A percentile compares a stretch with the other conserved stretches of the same genome.
Evolutionary conservation across 495 filamentous ascomycete genomes (phyloP).

Genomic region (Penicilliopsis zonata): DNA sequence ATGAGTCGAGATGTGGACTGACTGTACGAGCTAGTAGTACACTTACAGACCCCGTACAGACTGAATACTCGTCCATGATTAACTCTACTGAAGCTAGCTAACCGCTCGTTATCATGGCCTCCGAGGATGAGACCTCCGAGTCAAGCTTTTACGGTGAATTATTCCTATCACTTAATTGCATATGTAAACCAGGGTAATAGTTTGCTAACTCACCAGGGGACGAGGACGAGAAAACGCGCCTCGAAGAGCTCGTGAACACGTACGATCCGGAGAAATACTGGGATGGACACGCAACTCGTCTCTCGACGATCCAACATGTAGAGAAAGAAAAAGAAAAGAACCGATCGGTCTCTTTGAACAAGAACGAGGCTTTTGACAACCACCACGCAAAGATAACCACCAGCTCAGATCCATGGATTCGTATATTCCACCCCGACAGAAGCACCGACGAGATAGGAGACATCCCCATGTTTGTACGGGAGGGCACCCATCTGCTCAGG

Average conservation of each 20-base stretch:
- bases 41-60: too few species aligned
- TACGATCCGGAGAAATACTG: constrained; percentile 40
- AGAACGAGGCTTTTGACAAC: too few species aligned
- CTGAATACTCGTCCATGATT: too few species aligned
- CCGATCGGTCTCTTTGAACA: too few species aligned
- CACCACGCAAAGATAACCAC: background rate
- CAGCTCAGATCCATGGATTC: constrained; percentile 47
- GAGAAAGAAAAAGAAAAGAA: too few species aligned
- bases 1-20: too few species aligned
- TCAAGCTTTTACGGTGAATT: constrained; percentile 60
- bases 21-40: too few species aligned
- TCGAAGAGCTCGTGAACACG: constrained; percentile 19
- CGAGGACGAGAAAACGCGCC: constrained; percentile 26
- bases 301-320: constrained; percentile 17
- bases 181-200: constrained; percentile 3
- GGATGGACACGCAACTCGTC: constrained; percentile 17
- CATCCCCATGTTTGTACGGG: constrained; percentile 27
- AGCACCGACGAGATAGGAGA: constrained; percentile 16
- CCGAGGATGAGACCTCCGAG: too few species aligned
- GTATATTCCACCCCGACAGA: constrained; percentile 41
- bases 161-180: constrained; percentile 5
- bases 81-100: too few species aligned
- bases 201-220: constrained; percentile 28
- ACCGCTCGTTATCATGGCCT: too few species aligned
- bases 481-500: constrained; percentile 29